Percentiles rank a stretch among this genome's conserved stretches.
These are phyloP conservation scores for Ophiostoma ulmi DNA, from an alignment of 2,329 filamentous ascomycete species.

Conservation along the genomic window DNA sequence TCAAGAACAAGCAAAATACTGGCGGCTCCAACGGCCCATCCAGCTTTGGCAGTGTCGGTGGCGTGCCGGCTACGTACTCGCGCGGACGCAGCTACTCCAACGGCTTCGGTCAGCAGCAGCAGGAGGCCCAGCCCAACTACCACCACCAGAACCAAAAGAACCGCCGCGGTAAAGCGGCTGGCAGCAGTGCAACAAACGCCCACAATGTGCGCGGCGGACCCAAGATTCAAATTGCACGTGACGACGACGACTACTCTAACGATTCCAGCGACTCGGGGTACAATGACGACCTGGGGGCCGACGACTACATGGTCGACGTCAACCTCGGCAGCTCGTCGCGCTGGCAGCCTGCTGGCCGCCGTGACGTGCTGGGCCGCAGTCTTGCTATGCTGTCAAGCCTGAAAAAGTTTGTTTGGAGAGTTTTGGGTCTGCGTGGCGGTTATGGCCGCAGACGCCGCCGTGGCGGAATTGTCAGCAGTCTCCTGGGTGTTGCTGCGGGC, in stretches of 20 bases:
- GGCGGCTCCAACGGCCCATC: conserved; percentile 33
- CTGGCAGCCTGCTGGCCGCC: conserved; percentile 26
- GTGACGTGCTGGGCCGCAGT: conserved; percentile 18
- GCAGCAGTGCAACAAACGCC: background rate
- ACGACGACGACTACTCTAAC: conserved; percentile 22
- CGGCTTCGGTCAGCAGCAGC: background rate
- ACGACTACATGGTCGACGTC: conserved; percentile 20
- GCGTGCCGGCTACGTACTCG: conserved; percentile 28
- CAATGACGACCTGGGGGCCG: conserved; percentile 17
- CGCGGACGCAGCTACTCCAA: conserved; percentile 27
- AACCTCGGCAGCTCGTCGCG: conserved; percentile 15
- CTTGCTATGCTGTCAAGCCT: background rate
- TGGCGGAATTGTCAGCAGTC: background rate
- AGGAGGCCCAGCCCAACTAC: conserved; percentile 11
- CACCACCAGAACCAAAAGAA: conserved; percentile 14
- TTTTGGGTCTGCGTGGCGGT: conserved; percentile 16
- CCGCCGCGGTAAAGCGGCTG: conserved; percentile 14
- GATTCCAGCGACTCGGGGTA: conserved; percentile 15
- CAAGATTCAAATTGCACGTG: conserved; percentile 26
- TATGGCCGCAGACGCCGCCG: conserved; percentile 19
- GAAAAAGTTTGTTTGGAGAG: conserved; percentile 12
- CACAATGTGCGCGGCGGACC: conserved; percentile 17
- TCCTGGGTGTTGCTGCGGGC: background rate
- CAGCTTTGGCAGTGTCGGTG: conserved; percentile 31
- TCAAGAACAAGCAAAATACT: background rate